Conservation (phyloP, 176 grass and related monocot species). For the Calamus simplicifolius region DNA sequence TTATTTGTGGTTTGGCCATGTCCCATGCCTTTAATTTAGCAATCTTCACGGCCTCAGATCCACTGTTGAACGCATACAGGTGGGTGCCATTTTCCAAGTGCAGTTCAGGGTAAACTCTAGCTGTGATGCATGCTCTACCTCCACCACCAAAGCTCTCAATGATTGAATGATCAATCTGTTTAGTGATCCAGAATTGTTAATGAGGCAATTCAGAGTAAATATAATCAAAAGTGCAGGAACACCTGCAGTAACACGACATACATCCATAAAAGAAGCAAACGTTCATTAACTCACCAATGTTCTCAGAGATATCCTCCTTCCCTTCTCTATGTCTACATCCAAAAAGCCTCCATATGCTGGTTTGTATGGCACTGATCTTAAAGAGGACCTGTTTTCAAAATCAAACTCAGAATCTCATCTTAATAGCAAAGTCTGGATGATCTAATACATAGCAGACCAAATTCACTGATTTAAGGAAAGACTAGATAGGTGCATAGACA, state of each 20-base stretch:
- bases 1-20: constrained; percentile 25
- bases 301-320: constrained; percentile 60
- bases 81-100: constrained; percentile 12
- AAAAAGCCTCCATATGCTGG: constrained; percentile 76
- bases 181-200: background rate
- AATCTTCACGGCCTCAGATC: constrained; percentile 30
- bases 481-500: too few relatives aligned
- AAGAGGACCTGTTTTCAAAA: constrained; percentile 42
- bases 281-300: constrained; percentile 39
- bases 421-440: too few relatives aligned
- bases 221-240: too few relatives aligned
- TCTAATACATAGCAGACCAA: too few relatives aligned
- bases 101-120: constrained; percentile 47
- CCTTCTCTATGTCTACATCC: constrained; percentile 45
- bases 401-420: background rate
- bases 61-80: constrained; percentile 71
- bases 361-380: constrained; percentile 46
- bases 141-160: constrained; percentile 75
- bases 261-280: background rate
- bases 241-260: too few relatives aligned
- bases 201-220: too few relatives aligned
- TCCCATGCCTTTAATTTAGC: constrained; percentile 55
- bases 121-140: constrained; percentile 60
- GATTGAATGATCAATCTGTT: constrained; percentile 65
- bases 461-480: too few relatives aligned